These are phyloP conservation scores for Chaetomium cochliodes DNA, from an alignment of 495 filamentous ascomycete genomes.

Conservation along the genomic window DNA sequence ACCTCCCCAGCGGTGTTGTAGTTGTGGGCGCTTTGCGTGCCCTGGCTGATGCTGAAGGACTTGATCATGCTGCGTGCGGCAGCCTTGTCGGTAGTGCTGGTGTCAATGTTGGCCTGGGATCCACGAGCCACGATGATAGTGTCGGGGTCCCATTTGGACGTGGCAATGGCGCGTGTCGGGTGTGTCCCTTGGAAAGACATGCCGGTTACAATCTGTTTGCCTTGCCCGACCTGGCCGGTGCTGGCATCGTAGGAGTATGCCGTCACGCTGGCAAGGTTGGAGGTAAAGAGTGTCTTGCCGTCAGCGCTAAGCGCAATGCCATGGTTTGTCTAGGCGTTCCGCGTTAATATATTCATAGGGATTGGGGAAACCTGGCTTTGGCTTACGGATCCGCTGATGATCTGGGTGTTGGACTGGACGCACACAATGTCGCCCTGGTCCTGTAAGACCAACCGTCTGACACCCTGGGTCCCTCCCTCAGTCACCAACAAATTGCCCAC, in stretches of 20 bases:
- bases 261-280: constrained; percentile 52
- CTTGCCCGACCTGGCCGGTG: constrained; percentile 43
- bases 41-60: constrained; percentile 53
- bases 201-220: constrained; percentile 49
- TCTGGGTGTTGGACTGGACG: constrained; percentile 41
- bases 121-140: constrained; percentile 58
- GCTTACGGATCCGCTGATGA: constrained; percentile 43
- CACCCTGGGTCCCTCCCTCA: constrained; percentile 49
- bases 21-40: constrained; percentile 37
- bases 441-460: constrained; percentile 48
- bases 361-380: neutral
- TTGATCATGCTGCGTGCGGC: constrained; percentile 59
- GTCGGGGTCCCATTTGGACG: constrained; percentile 48
- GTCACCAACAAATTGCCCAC: constrained; percentile 58
- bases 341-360: neutral
- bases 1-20: constrained; percentile 52
- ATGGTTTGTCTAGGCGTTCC: constrained; percentile 54
- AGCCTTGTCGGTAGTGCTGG: constrained; percentile 39
- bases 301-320: constrained; percentile 59
- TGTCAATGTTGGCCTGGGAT: constrained; percentile 58
- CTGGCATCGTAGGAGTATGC: constrained; percentile 57
- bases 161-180: constrained; percentile 57
- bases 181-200: constrained; percentile 53
- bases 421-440: constrained; percentile 49
- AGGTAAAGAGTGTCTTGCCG: constrained; percentile 62